Percentiles rank a stretch among this genome's conserved stretches.
phyloP scores from a whole-genome alignment of 2,329 filamentous ascomycete genomes.

The Claviceps pazoutovae region DNA sequence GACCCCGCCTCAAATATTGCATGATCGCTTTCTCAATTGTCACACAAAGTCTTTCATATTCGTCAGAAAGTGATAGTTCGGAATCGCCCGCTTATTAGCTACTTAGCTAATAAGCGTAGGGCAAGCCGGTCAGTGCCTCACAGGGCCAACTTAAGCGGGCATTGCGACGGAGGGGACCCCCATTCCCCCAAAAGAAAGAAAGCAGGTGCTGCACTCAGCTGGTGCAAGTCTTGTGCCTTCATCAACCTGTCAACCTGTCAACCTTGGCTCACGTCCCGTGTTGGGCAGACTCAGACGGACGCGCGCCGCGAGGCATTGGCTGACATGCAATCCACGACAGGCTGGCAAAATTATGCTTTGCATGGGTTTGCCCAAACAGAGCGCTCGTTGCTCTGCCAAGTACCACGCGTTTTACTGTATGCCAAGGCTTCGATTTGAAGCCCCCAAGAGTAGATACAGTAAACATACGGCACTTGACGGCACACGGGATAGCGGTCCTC shows the following conservation, averaged over 20 bases:
- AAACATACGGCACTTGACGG: neutral
- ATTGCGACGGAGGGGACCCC: no score
- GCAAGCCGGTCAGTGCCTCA: neutral
- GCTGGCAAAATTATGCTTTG: conserved; percentile 2
- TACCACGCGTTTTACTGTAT: neutral
- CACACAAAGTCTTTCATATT: neutral
- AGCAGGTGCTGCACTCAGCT: neutral
- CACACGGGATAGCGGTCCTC: neutral
- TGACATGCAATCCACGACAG: neutral
- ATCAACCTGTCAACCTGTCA: neutral
- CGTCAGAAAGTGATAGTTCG: neutral
- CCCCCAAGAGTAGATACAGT: neutral
- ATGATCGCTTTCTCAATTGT: neutral
- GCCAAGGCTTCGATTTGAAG: neutral
- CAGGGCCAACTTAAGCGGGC: neutral
- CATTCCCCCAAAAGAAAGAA: neutral
- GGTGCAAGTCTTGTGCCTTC: neutral
- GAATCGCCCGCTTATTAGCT: neutral
- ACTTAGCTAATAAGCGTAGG: no score
- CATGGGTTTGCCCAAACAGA: neutral
- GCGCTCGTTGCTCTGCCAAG: neutral
- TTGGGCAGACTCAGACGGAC: neutral
- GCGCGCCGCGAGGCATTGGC: neutral
- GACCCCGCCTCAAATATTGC: neutral
- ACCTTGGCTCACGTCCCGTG: neutral